Evolutionary conservation across 129 eudicot genomes (phyloP).

Genomic region (Saussurea involucrata): DNA sequence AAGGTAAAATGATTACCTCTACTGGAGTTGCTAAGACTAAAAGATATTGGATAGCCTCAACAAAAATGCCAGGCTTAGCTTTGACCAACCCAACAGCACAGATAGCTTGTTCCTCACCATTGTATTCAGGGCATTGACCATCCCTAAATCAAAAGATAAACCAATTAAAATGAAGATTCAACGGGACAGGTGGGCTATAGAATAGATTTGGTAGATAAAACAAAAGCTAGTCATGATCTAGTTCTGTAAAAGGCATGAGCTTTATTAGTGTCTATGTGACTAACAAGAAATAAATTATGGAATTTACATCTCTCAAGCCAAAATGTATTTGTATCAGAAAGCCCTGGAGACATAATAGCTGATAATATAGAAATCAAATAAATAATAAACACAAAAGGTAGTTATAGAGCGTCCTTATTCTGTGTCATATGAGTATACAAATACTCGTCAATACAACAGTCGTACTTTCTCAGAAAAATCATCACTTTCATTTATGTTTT

Average conservation of each 20-base stretch:
- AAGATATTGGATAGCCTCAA: slow-evolving; percentile 94
- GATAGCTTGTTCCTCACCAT: slow-evolving; percentile 93
- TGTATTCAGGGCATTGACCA: slow-evolving; percentile 96
- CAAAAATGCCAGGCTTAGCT: slow-evolving; percentile 80
- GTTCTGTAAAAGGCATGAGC: neutral
- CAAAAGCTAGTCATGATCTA: neutral
- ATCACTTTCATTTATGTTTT: neutral
- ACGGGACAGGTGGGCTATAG: neutral
- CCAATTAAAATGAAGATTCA: neutral
- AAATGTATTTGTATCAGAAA: neutral
- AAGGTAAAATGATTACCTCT: slow-evolving; percentile 49
- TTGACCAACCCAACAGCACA: slow-evolving; percentile 97
- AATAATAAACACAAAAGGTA: neutral
- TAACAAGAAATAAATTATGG: neutral
- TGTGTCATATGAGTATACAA: neutral
- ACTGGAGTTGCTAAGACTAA: slow-evolving; percentile 93
- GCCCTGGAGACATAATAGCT: neutral
- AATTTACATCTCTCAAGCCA: neutral
- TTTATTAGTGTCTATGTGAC: neutral
- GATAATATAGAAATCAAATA: neutral
- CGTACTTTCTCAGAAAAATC: neutral
- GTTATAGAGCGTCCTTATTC: neutral
- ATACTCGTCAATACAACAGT: neutral
- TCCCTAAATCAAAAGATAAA: slow-evolving; percentile 47
- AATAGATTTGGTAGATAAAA: neutral